Base-by-base conservation (phyloP, 768 basidiomycete species). In the Hydnomerulius pinastri region DNA sequence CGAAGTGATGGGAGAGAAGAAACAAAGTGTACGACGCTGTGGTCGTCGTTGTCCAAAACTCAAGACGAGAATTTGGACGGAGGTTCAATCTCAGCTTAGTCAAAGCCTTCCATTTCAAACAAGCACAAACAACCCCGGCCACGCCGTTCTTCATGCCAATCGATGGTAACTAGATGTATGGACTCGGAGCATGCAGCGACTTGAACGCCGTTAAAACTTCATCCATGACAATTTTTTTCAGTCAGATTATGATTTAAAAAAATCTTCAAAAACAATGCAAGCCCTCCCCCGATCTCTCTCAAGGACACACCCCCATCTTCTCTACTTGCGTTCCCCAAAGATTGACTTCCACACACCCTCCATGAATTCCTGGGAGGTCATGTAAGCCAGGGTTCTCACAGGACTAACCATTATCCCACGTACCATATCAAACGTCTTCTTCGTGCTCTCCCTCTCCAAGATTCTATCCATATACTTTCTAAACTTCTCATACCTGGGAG, bases 391-490 rank as follows among this genome's bases (percentile, higher is more conserved):
- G 12, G 8, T 20, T 68, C 51, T 68, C 70, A 39, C 23, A 39
- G 0, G 0, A 8, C 38, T 18, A 12, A 1, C 8, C 1, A 9
- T 39, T n/a, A 29, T 6, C 6, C 18, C 20, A 70, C 76, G 24
- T 53, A 82, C 81, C 61, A 71, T 66, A 45, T 79, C 68, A 52
- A 77, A 83, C 0, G 80, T 85, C 20, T 71, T 65, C 56, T 77
- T 75, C 63, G 79, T 78, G 57, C 80, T 84, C 17, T 77, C 72
- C 62, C 83, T 72, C 7, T 63, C 72, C 56, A 73, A 73, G 30
- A 85, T 53, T 25, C 73, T 75, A 7, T 69, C 59, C 25, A 67
- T 69, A 54, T 85, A 86, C 58, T 75, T 68, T 50, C 69, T 70
- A 52, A 80, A 72, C 37, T 77, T 70, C n/a, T 64, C 76, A 46